Conservation (phyloP, 805 yeast species). For the Metschnikowia peoriensis region DNA sequence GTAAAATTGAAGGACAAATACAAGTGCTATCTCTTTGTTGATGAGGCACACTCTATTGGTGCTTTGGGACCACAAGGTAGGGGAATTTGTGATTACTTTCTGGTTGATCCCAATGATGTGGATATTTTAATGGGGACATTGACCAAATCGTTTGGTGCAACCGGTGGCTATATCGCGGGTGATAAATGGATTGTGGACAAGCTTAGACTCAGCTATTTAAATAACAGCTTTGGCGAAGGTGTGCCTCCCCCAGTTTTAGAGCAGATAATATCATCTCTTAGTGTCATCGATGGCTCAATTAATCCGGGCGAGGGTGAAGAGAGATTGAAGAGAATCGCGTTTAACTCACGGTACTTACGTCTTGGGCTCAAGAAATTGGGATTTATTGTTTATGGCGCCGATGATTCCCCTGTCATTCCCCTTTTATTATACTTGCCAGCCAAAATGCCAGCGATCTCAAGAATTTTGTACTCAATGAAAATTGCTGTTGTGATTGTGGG, state of each 20-base stretch:
- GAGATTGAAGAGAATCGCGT: constrained; percentile 89
- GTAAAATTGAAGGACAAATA: constrained; percentile 77
- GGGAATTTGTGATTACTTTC: constrained; percentile 94
- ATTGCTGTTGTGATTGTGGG: constrained; percentile 97
- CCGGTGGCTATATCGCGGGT: constrained; percentile 97
- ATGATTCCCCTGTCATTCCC: constrained; percentile 96
- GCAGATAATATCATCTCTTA: constrained; percentile 80
- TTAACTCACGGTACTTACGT: constrained; percentile 90
- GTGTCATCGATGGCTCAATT: constrained; percentile 74
- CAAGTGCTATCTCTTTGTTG: constrained; percentile 86
- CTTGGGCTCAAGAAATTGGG: constrained; percentile 90
- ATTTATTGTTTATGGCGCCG: constrained; percentile 90
- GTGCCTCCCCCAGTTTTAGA: constrained; percentile 89
- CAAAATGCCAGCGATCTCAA: constrained; percentile 89
- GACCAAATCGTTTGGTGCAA: constrained; percentile 97
- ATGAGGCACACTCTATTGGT: constrained; percentile 98
- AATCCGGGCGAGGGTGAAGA: constrained; percentile 93
- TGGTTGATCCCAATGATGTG: constrained; percentile 67
- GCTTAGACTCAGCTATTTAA: constrained; percentile 68
- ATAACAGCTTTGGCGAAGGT: constrained; percentile 77
- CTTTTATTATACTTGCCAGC: constrained; percentile 83
- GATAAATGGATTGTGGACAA: constrained; percentile 65
- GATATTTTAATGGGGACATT: constrained; percentile 97
- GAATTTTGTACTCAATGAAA: constrained; percentile 72
- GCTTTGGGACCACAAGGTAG: constrained; percentile 95